Evolutionary conservation across 176 grass and related monocot species (phyloP), one percentile per base, ranked within the genome.

Genomic region (Zoysia pacifica): DNA sequence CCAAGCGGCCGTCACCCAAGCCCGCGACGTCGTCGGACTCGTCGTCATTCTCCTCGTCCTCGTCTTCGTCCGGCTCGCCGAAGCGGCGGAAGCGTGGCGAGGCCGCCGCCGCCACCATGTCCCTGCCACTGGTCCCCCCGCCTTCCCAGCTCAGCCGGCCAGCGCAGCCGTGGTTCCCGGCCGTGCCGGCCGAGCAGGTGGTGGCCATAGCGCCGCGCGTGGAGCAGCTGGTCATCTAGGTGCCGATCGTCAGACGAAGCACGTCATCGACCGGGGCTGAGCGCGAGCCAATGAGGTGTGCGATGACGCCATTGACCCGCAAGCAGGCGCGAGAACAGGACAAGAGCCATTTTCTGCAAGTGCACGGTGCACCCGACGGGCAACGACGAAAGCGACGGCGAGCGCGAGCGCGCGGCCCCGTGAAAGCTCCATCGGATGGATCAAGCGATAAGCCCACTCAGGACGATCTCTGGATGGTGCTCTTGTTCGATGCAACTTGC

Each of bases 11-110:
- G 16, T 71, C 68, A 14, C 76, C 91, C 1, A 87, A 92, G 69
- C 83, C 84, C 0, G 18, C 81, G 39, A 78, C 83, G 13, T 91
- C 86, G 3, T 91, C 86, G 2, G 72, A 87, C 51, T 83, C 82
- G 14, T 85, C 93, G 0, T 84, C 64, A 2, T 69, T 78, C 59
- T 80, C 76, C 0, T 28, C 28, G 28, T 28, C 28, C 28, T 28
- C 28, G 0, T 87, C 85, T 5, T 71, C 75, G 9, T 68, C 79
- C 73, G 41, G 85, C 0, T 77, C 90, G 40, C 60, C 88, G 1
- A 99, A 99, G 15, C 39, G 97, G 11, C 85, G 93, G 35, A 98
- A 81, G 69, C 79, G 86, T 2, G 88, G 90, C 46, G 92, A 90
- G 75, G 88, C 91, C 12, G 90, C 86, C 38, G 89, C 83, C 52